Evolutionary conservation across 257 asterid genomes (phyloP).

Genomic region (Solanum sitiens): DNA sequence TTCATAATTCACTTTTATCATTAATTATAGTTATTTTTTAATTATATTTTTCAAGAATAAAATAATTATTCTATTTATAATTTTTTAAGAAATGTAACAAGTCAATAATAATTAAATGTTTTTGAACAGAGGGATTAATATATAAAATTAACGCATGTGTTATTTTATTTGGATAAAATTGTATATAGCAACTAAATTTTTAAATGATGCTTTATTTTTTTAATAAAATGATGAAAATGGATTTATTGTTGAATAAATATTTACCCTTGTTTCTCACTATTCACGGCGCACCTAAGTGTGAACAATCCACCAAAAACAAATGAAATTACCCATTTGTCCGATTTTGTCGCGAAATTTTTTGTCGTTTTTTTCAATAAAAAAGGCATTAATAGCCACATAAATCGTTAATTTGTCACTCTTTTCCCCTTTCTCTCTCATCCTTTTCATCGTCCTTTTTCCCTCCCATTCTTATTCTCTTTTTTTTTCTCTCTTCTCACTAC

Average conservation of each 20-base stretch:
- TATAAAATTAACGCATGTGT: no score
- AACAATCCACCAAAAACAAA: background rate
- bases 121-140: no score
- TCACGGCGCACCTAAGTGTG: background rate
- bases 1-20: no score
- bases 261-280: background rate
- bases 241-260: background rate
- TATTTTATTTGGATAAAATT: no score
- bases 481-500: background rate
- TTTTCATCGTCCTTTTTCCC: background rate
- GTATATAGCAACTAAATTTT: background rate
- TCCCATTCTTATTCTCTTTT: background rate
- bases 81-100: rapidly evolving
- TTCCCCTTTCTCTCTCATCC: background rate
- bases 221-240: background rate
- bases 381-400: background rate
- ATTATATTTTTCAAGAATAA: no score
- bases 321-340: background rate
- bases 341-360: background rate
- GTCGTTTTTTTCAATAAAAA: background rate
- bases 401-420: background rate
- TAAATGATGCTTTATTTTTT: no score
- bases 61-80: no score
- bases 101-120: no score
- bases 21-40: no score